These are phyloP conservation scores for Cardiospermum halicacabum DNA, from an alignment of 345 rosid genomes.

Conservation along the genomic window DNA sequence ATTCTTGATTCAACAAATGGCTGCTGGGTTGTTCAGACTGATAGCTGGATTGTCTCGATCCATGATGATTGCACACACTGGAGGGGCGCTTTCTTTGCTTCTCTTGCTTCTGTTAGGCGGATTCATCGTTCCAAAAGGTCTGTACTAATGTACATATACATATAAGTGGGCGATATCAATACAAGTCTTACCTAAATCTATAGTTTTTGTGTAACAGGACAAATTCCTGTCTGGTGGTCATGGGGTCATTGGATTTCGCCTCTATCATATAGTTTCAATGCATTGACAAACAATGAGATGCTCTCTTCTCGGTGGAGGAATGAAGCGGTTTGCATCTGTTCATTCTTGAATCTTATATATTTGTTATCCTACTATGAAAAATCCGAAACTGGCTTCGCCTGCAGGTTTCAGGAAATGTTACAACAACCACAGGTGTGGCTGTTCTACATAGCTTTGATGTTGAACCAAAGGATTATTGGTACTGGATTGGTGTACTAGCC, in stretches of 20 bases:
- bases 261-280: constrained; percentile 57
- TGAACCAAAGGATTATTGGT: constrained; percentile 57
- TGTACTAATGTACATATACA: background rate
- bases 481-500: constrained; percentile 70
- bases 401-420: constrained; percentile 44
- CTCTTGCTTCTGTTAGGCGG: constrained; percentile 81
- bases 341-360: background rate
- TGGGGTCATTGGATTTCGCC: constrained; percentile 98
- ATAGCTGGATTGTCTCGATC: constrained; percentile 67
- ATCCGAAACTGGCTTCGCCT: background rate
- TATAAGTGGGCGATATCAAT: background rate
- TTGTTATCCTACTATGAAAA: background rate
- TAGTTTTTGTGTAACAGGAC: constrained; percentile 30
- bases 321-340: constrained; percentile 36
- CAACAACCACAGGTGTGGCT: constrained; percentile 54
- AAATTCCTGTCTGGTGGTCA: constrained; percentile 75
- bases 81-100: constrained; percentile 63
- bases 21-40: constrained; percentile 61
- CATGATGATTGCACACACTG: constrained; percentile 74
- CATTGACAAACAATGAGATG: constrained; percentile 70
- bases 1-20: constrained; percentile 80
- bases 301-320: constrained; percentile 80
- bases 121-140: constrained; percentile 70
- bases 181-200: background rate
- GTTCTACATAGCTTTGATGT: constrained; percentile 52